Percentiles rank a stretch among this genome's conserved stretches.
Evolutionary conservation across 2,329 filamentous ascomycete genomes (phyloP).

Genomic region (Aspergillus neoniger): DNA sequence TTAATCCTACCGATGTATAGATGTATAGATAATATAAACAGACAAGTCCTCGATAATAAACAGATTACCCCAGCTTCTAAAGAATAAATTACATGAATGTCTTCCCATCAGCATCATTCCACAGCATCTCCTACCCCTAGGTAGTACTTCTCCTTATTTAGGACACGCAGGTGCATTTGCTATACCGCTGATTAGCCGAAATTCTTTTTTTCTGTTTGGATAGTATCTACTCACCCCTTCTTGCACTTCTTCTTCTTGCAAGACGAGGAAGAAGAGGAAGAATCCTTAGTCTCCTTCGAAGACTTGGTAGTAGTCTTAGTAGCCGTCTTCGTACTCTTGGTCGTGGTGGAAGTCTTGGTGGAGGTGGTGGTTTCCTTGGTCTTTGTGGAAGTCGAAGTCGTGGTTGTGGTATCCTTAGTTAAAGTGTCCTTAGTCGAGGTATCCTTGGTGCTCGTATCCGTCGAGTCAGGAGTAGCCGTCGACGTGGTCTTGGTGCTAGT

Average conservation of each 20-base stretch:
- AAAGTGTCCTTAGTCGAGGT: background rate
- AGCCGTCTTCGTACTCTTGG: background rate
- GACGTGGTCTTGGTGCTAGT: background rate
- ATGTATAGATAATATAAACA: too few relatives aligned
- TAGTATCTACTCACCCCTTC: background rate
- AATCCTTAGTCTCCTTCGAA: background rate
- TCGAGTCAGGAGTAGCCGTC: background rate
- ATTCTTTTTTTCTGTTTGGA: too few relatives aligned
- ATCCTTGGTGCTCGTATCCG: background rate
- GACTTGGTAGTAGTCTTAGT: background rate
- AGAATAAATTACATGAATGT: too few relatives aligned
- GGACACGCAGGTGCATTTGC: background rate
- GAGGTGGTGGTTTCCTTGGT: background rate
- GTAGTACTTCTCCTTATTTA: too few relatives aligned
- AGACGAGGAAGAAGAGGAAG: background rate
- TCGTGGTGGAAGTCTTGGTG: background rate
- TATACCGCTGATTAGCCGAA: background rate
- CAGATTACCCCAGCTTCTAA: background rate
- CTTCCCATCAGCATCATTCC: too few relatives aligned
- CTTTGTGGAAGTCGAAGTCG: background rate
- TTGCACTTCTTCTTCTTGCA: constrained; percentile 4
- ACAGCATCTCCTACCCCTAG: too few relatives aligned
- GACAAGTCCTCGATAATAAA: background rate
- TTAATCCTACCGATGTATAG: too few relatives aligned
- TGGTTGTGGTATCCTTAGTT: background rate